Base-by-base conservation (phyloP, 371 early-diverging fungal genomes). In the Mucor indicus region DNA sequence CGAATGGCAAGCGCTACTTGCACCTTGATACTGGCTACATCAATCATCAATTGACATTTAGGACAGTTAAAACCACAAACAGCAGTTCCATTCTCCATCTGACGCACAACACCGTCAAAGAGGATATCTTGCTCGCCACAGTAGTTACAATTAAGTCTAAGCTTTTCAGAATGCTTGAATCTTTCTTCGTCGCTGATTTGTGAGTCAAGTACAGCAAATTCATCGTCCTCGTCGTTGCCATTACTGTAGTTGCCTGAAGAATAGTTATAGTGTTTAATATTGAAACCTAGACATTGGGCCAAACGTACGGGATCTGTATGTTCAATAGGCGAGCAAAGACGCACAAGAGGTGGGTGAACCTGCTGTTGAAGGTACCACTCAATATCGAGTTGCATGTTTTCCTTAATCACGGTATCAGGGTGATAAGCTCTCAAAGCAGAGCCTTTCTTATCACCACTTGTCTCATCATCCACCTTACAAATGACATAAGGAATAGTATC, bases 341-440 rank as follows among this genome's bases (percentile, higher is more conserved):
- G 87, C 0, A 84, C 77, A n/a, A 99, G 64, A 3, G 99, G 96
- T 7, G 99, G 98, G 44, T 96, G 86, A 0, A 99, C 84, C 68
- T 99, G 99, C 48, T 92, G 91, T 47, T 83, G 77, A 29, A 99
- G 70, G 61, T 99, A 99, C 90, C 98, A 99, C 29, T 97, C 93
- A 56, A 76, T 80, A 65, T 99, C 90, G 21, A 90, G 69, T 30
- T 69, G 69, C 40, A 90, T 75, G 4, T 64, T 70, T 0, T 78
- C 65, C 16, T 73, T 77, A 15, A 55, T 57, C n/a, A 95, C 66
- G 36, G 98, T 98, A 36, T 93, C 91, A 0, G 95, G 94, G 50
- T 96, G 94, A 48, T 81, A 90, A 0, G 96, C 98, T 21, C 91
- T 77, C 29, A 85, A 83, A 0, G 92, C 89, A 56, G 82, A 80